Evolutionary conservation across 257 asterid species (phyloP).

Genomic region (Rhazya stricta): DNA sequence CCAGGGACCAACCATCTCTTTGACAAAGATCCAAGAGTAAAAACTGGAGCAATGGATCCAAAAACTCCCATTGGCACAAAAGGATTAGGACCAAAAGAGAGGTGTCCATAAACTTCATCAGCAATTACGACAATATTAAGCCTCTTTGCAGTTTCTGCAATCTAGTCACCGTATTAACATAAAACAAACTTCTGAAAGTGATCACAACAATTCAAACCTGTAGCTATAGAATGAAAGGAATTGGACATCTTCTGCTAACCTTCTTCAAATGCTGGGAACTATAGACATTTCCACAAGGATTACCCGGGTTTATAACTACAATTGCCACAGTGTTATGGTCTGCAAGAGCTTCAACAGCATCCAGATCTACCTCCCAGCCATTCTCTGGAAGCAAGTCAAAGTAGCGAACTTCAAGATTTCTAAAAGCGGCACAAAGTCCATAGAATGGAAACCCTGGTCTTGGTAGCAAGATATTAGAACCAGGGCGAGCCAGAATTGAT

Average conservation of each 20-base stretch:
- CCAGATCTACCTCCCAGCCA: slow-evolving; percentile 74
- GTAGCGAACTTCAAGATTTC: slow-evolving; percentile 56
- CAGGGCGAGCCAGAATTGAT: slow-evolving; percentile 60
- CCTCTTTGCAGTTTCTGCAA: slow-evolving; percentile 68
- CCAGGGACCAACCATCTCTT: slow-evolving; percentile 96
- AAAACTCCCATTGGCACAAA: slow-evolving; percentile 86
- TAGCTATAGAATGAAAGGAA: neutral
- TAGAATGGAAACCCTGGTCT: slow-evolving; percentile 84
- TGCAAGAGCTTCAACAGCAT: slow-evolving; percentile 55
- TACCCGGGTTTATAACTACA: slow-evolving; percentile 81
- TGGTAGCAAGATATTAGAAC: slow-evolving; percentile 69
- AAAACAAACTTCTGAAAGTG: neutral
- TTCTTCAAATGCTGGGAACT: slow-evolving; percentile 53
- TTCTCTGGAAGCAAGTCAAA: slow-evolving; percentile 58
- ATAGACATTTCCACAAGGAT: slow-evolving; percentile 89
- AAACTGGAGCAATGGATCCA: slow-evolving; percentile 58
- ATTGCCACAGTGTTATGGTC: slow-evolving; percentile 75
- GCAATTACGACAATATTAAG: slow-evolving; percentile 61
- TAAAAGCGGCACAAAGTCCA: slow-evolving; percentile 61
- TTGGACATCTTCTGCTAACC: slow-evolving; percentile 29
- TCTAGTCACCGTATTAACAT: slow-evolving; percentile 28
- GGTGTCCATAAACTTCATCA: slow-evolving; percentile 92
- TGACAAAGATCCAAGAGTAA: slow-evolving; percentile 80
- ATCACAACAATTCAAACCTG: neutral
- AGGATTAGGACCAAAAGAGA: slow-evolving; percentile 64